These are phyloP conservation scores for Candida pini DNA, from an alignment of 805 yeast genomes.

Conservation along the genomic window DNA sequence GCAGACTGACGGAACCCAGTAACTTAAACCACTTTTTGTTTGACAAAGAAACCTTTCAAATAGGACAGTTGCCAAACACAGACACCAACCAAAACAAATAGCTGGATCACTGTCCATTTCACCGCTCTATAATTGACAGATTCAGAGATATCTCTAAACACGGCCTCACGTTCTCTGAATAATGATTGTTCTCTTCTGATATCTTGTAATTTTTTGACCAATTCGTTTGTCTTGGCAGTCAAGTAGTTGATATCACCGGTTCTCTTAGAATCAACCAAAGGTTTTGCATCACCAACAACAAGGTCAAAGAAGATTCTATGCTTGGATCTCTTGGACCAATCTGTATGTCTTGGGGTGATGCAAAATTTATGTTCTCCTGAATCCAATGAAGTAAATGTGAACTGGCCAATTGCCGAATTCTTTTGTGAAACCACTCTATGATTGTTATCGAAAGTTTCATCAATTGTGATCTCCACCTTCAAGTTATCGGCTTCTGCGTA, in stretches of 20 bases:
- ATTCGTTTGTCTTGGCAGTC: slow-evolving; percentile 50
- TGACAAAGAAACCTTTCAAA: slow-evolving; percentile 70
- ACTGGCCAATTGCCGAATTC: slow-evolving; percentile 59
- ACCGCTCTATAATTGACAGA: slow-evolving; percentile 63
- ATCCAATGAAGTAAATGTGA: slow-evolving; percentile 67
- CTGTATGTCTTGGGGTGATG: slow-evolving; percentile 46
- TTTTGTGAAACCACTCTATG: slow-evolving; percentile 70
- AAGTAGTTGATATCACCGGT: slow-evolving; percentile 49
- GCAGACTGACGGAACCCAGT: too few species aligned
- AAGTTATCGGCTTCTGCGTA: slow-evolving; percentile 51
- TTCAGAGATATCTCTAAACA: slow-evolving; percentile 69
- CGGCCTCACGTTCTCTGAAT: slow-evolving; percentile 70
- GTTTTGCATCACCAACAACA: slow-evolving; percentile 58
- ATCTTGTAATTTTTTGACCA: slow-evolving; percentile 52
- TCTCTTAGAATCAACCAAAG: slow-evolving; percentile 63
- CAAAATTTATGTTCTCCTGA: slow-evolving; percentile 79
- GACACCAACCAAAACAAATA: slow-evolving; percentile 56
- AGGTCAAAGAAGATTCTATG: slow-evolving; percentile 70
- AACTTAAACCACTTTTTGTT: slow-evolving; percentile 65
- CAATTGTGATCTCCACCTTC: slow-evolving; percentile 63
- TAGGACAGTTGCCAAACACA: slow-evolving; percentile 73
- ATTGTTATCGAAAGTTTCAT: slow-evolving; percentile 72
- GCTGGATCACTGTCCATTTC: slow-evolving; percentile 68
- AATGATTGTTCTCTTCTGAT: slow-evolving; percentile 60
- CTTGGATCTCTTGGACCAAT: slow-evolving; percentile 40